Evolutionary conservation across 1,284 basidiomycete genomes (phyloP), one percentile per base, ranked within the genome.

Genomic region (Leccinum laetum): DNA sequence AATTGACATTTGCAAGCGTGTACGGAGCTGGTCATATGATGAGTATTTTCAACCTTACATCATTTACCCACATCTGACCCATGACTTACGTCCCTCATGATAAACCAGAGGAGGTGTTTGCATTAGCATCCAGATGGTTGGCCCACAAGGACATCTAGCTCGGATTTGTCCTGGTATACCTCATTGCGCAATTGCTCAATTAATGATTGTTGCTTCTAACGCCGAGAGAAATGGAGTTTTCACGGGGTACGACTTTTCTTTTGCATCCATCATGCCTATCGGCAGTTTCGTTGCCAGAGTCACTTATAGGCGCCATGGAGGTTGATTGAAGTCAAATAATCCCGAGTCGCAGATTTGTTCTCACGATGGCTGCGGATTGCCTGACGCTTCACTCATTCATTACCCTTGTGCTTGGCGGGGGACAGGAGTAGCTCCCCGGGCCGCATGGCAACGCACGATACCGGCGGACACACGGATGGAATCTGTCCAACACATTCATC

Each of bases 11-110:
- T 72, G 88, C 86, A 60, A 88, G 85, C 2, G 80, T 90, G 14
- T 77, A 79, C 61, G 85, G 81, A 7, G 90, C 89, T 39, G 89
- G 89, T 63, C 89, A 90, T 83, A 90, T 91, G 89, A 85, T 89
- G 71, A 86, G 84, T 85, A 37, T 49, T 69, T 73, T 71, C 65
- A n/a, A 29, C 35, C 14, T 4, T 13, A 2, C 62, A 56, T 59
- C 66, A 64, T 61, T 49, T 59, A 26, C 18, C 62, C 62, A 39
- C 49, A 29, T 67, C 62, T 73, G 56, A 69, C 29, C 64, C 53
- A 64, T 63, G 61, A 58, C 64, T 64, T 71, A 88, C 81, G 88
- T 89, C 69, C 88, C 88, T 32, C 82, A 86, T 79, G 89, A 89
- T 74, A 90, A 89, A 70, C 88, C 88, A 3, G 82, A 77, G 64